Evolutionary conservation across 768 basidiomycete genomes (phyloP), one percentile per base, ranked within the genome.

Genomic region (Russula olivacea): DNA sequence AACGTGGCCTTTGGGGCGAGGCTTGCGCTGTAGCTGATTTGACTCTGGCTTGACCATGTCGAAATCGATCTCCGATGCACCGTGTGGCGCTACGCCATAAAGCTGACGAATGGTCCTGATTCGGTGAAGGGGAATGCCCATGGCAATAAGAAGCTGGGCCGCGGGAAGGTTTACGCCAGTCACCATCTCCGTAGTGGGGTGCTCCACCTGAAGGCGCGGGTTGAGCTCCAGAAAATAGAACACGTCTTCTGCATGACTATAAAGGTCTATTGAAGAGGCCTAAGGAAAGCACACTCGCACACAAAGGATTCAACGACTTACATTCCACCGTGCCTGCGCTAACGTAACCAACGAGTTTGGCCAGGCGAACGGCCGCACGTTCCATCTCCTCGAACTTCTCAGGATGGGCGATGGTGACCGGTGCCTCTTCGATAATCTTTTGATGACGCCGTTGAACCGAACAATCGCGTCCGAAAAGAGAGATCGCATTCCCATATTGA

Each of bases 151-250:
- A 52, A 98, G 84, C 73, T 99, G 97, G 12, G 97, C 91, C 59
- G 95, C 94, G 28, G 97, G 97, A 56, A 99, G 83, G 75, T 98
- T 97, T 77, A 98, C 96, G 11, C 97, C 97, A 4, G 90, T 87
- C n/a, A 98, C 97, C 93, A 98, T 99, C 76, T 99, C 97, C 23
- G 97, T 99, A 12, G 97, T 99, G 11, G 97, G 97, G 74, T 99
- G 97, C 78, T 99, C 97, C 71, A 99, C 97, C 78, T 99, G 97
- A 23, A 99, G 88, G 82, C 97, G 95, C 51, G 97, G 97, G 75
- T 99, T 99, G 64, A 99, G 84, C 75, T 99, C 97, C 66, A 99
- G 82, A 83, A 99, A 99, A 78, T 89, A 93, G 78, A 98, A 99
- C 32, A 86, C 83, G 71, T 98, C 93, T 64, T 98, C 96, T 0